A percentile compares a stretch with the other conserved stretches of the same genome.
Evolutionary conservation across 495 filamentous ascomycete genomes (phyloP).

Genomic region (Barbatosphaeria neglecta): DNA sequence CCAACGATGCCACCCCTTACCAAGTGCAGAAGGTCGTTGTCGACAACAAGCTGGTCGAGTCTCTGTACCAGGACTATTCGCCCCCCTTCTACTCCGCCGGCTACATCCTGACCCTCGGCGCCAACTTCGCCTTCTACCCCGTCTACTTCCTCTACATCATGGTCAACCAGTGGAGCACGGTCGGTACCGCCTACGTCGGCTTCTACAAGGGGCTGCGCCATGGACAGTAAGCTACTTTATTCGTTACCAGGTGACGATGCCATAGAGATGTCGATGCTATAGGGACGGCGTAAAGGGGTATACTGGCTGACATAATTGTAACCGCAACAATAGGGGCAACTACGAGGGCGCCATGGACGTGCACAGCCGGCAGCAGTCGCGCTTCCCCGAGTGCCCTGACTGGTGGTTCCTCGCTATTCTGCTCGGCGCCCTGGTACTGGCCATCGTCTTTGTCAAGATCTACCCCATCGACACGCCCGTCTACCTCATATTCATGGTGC

Average conservation of each 20-base stretch:
- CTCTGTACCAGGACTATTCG: conserved; percentile 43
- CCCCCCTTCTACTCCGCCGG: conserved; percentile 51
- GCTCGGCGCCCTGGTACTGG: conserved; percentile 36
- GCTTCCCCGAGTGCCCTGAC: conserved; percentile 45
- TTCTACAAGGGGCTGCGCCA: conserved; percentile 33
- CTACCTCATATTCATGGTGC: conserved; percentile 22
- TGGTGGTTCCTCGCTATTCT: conserved; percentile 49
- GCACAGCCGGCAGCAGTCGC: conserved; percentile 46
- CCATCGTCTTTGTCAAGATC: conserved; percentile 36
- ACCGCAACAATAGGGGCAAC: conserved; percentile 33
- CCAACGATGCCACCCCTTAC: conserved; percentile 41
- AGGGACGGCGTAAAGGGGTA: too few relatives aligned
- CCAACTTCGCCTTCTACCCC: conserved; percentile 48
- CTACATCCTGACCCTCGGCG: conserved; percentile 44
- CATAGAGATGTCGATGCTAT: too few relatives aligned
- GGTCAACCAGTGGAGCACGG: conserved; percentile 39
- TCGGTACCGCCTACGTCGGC: conserved; percentile 15
- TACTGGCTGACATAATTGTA: too few relatives aligned
- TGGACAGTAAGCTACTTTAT: too few relatives aligned
- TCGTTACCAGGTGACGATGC: too few relatives aligned
- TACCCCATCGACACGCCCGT: conserved; percentile 29
- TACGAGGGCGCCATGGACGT: conserved; percentile 46
- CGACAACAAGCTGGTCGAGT: conserved; percentile 36
- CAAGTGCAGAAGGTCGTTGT: conserved; percentile 41
- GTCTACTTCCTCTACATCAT: conserved; percentile 44